Evolutionary conservation across 192 early-diverging fungal genomes (phyloP).

Genomic region (Backusella tarrabulga): DNA sequence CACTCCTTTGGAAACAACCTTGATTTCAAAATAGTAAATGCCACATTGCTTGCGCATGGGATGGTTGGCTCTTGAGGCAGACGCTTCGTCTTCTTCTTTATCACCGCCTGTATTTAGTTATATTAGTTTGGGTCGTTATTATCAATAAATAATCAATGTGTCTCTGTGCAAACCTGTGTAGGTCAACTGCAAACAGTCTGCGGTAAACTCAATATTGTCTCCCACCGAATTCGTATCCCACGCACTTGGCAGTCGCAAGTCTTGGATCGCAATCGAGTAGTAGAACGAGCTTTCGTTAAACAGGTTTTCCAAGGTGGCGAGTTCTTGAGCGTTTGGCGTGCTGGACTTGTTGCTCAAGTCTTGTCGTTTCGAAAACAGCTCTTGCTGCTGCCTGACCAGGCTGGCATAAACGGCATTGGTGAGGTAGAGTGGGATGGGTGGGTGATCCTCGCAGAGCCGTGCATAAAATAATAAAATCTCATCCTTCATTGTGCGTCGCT

Average conservation of each 20-base stretch:
- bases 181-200: conserved; percentile 39
- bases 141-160: neutral
- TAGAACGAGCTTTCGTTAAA: neutral
- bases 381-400: neutral
- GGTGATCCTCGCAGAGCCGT: neutral
- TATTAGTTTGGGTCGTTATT: neutral
- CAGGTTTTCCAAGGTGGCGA: neutral
- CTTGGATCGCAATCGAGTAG: neutral
- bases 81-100: conserved; percentile 72
- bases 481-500: neutral
- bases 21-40: conserved; percentile 91
- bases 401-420: neutral
- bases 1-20: conserved; percentile 80
- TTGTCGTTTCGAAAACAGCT: neutral
- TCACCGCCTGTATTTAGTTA: conserved; percentile 51
- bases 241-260: conserved; percentile 46
- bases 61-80: conserved; percentile 73
- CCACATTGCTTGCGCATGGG: conserved; percentile 84
- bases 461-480: conserved; percentile 14
- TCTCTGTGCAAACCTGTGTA: conserved; percentile 46
- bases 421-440: neutral
- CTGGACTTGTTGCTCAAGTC: neutral
- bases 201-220: conserved; percentile 43
- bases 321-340: neutral
- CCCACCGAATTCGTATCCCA: conserved; percentile 64